These are phyloP conservation scores for Marsdenia floribunda DNA, from an alignment of 257 asterid species.

Conservation along the genomic window DNA sequence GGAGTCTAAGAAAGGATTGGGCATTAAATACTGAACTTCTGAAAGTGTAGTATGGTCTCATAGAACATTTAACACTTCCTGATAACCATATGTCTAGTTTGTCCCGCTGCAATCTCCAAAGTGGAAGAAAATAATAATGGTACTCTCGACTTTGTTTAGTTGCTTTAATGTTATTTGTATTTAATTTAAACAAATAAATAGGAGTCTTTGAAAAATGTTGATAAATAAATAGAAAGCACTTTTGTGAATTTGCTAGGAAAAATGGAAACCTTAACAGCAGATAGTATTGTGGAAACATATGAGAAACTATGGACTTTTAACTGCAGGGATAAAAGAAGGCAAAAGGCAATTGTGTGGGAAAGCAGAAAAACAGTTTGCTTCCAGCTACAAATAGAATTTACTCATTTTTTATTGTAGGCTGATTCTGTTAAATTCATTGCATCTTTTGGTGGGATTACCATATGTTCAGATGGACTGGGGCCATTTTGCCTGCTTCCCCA, in stretches of 20 bases:
- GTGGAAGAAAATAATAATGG: background rate
- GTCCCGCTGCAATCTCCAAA: background rate
- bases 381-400: background rate
- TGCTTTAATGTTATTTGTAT: background rate
- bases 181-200: background rate
- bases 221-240: background rate
- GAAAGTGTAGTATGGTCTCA: background rate
- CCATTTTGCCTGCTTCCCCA: background rate
- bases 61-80: background rate
- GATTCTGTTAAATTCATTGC: too few relatives aligned
- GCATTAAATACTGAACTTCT: background rate
- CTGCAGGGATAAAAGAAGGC: background rate
- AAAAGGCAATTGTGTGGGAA: background rate
- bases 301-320: background rate
- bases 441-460: background rate
- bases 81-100: background rate
- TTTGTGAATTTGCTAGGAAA: background rate
- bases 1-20: background rate
- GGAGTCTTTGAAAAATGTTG: background rate
- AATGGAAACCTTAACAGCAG: background rate
- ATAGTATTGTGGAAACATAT: background rate
- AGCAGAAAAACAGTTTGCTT: background rate
- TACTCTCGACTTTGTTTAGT: background rate
- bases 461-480: background rate
- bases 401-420: background rate